Percentiles rank a stretch among this genome's conserved stretches.
phyloP scores from a whole-genome alignment of 345 rosid genomes.

The Gynandropsis gynandra region DNA sequence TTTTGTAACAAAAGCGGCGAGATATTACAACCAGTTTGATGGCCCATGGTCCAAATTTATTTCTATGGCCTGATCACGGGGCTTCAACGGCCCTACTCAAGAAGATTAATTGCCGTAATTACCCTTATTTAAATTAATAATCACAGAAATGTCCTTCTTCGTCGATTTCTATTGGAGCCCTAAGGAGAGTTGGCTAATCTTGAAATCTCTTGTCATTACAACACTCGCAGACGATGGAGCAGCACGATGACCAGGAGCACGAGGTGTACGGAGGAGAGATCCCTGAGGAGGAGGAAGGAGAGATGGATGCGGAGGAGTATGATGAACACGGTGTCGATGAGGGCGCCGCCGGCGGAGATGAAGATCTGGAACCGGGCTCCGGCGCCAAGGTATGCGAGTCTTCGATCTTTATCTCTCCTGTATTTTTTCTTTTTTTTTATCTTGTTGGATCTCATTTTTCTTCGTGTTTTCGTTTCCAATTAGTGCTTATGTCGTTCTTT shows the following conservation, averaged over 20 bases:
- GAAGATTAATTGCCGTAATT: too few relatives aligned
- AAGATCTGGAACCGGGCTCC: conserved; percentile 45
- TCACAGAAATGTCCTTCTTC: conserved; percentile 6
- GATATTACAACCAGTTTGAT: too few relatives aligned
- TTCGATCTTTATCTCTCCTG: conserved; percentile 9
- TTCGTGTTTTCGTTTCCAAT: background rate
- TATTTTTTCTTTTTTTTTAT: background rate
- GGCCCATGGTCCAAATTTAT: too few relatives aligned
- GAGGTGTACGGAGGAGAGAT: conserved; percentile 87
- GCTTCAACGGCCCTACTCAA: too few relatives aligned
- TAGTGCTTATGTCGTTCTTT: background rate
- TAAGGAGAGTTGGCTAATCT: conserved; percentile 19
- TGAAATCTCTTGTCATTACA: conserved; percentile 7
- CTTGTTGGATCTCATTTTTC: background rate
- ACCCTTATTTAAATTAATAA: too few relatives aligned
- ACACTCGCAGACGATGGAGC: conserved; percentile 38
- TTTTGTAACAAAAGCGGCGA: too few relatives aligned
- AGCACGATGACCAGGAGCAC: conserved; percentile 67
- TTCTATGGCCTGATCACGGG: too few relatives aligned
- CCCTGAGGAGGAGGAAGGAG: conserved; percentile 77
- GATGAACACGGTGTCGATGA: conserved; percentile 46
- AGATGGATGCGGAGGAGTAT: conserved; percentile 49
- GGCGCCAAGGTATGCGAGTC: conserved; percentile 45
- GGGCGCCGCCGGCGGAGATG: conserved; percentile 35
- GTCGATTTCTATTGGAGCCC: conserved; percentile 20